phyloP scores from a whole-genome alignment of 805 yeast genomes.

The Lachancea mirantina region DNA sequence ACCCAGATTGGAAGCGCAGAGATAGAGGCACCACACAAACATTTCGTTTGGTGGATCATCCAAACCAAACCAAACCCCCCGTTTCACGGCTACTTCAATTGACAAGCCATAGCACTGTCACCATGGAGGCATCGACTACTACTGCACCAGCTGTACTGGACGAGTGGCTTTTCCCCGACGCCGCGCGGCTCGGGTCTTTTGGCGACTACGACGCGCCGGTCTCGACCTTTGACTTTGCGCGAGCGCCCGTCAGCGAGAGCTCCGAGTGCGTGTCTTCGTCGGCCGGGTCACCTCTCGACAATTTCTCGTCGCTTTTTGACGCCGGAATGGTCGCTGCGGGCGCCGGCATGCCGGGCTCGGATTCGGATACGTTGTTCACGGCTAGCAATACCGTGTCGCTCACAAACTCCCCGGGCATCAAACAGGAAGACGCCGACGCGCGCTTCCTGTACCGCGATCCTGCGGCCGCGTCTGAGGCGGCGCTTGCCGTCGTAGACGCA shows the following conservation, averaged over 20 bases:
- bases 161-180: slow-evolving; percentile 9
- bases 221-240: background rate
- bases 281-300: slow-evolving; percentile 12
- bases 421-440: slow-evolving; percentile 6
- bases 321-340: background rate
- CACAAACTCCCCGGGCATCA: slow-evolving; percentile 8
- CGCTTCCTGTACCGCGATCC: slow-evolving; percentile 2
- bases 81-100: too few relatives aligned
- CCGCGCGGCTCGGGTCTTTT: slow-evolving; percentile 1
- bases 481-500: background rate
- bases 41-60: too few relatives aligned
- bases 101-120: too few relatives aligned
- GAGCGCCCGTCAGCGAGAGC: background rate
- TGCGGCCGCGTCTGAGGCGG: slow-evolving; percentile 1
- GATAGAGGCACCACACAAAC: too few relatives aligned
- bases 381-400: slow-evolving; percentile 8
- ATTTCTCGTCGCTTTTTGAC: slow-evolving; percentile 10
- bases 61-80: too few relatives aligned
- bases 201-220: slow-evolving; percentile 7
- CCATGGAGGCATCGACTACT: slow-evolving; percentile 1
- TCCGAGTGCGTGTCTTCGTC: slow-evolving; percentile 7
- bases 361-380: slow-evolving; percentile 8
- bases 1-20: too few relatives aligned
- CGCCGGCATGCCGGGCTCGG: slow-evolving; percentile 5
- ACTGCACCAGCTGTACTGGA: slow-evolving; percentile 6